Base-by-base conservation (phyloP, 2,329 filamentous ascomycete species). In the Calycina marina region DNA sequence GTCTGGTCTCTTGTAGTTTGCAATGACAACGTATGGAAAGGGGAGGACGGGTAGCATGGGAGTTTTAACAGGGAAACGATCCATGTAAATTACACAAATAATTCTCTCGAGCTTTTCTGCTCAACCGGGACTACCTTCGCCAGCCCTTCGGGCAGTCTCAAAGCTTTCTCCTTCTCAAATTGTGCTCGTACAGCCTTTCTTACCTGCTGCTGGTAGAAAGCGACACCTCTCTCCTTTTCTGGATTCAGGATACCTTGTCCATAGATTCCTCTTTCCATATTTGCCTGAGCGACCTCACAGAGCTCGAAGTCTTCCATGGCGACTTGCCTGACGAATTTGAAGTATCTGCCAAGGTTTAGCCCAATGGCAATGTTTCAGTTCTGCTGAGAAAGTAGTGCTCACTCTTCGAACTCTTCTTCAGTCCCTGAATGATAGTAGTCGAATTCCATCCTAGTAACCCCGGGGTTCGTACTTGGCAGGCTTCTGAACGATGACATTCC, bases 401-500 rank as follows among this genome's bases (percentile, higher is more conserved):
- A 22, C 4, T 66, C 58, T 36, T 69, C 63, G 38, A 71, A 71
- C 28, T 62, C 61, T n/a, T 66, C 59, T 5, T 59, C 63, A 0
- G 52, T 55, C 18, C 59, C 61, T 17, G 56, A 41, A 36, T 71
- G 64, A 40, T 69, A 71, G 39, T 72, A 72, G 43, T 71, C 67
- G 37, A 72, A 72, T 41, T 70, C 65, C 66, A 70, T 70, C 10
- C 63, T 54, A 1, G 62, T 63, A 12, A 65, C 52, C 0, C 58
- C 56, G 0, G 67, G 64, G 14, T 64, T 56, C 1, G 57, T 49
- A 1, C 60, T 63, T 1, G 67, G 67, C 39, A 64, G 65, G 2
- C 68, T 64, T 1, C 67, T 60, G 50, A 69, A 72, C 4, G 58
- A 64, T 8, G 61, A 62, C 65, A 71, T 69, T 4, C 67, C 67